A percentile compares a stretch with the other conserved stretches of the same genome.
These are phyloP conservation scores for Fraxinus sp. DNA, from an alignment of 305 asterid species.

Conservation along the genomic window DNA sequence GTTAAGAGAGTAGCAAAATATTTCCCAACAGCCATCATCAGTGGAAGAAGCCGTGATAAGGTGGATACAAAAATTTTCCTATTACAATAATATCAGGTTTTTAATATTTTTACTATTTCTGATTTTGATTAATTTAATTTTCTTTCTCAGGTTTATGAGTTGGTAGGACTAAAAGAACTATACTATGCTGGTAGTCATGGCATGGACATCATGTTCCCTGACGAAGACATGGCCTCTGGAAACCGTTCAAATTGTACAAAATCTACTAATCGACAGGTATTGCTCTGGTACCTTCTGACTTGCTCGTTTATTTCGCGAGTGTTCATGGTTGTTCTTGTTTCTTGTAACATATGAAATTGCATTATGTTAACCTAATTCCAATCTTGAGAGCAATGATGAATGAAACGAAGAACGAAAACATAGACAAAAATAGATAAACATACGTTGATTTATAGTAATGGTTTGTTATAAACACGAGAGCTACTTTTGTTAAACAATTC, in stretches of 20 bases:
- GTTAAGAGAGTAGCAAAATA: constrained; percentile 55
- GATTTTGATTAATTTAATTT: neutral
- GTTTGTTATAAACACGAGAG: neutral
- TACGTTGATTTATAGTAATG: no score
- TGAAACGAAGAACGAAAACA: neutral
- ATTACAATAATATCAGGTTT: neutral
- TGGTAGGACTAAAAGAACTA: constrained; percentile 77
- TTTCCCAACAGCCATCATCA: constrained; percentile 87
- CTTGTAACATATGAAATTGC: neutral
- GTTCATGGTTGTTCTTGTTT: neutral
- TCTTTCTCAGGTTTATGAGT: constrained; percentile 40
- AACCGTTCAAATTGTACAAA: constrained; percentile 34
- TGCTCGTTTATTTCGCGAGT: neutral
- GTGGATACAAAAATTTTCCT: constrained; percentile 25
- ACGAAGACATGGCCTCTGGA: constrained; percentile 28
- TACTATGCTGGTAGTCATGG: constrained; percentile 98
- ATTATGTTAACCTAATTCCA: neutral
- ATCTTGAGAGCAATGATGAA: neutral
- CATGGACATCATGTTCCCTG: constrained; percentile 85
- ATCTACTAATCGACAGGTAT: constrained; percentile 50
- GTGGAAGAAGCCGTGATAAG: constrained; percentile 91
- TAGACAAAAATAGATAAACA: no score
- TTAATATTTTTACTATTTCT: neutral
- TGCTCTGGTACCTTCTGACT: neutral
- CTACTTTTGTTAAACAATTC: no score